Base-by-base conservation (phyloP, 305 asterid genomes). In the Fraxinus dipetala region DNA sequence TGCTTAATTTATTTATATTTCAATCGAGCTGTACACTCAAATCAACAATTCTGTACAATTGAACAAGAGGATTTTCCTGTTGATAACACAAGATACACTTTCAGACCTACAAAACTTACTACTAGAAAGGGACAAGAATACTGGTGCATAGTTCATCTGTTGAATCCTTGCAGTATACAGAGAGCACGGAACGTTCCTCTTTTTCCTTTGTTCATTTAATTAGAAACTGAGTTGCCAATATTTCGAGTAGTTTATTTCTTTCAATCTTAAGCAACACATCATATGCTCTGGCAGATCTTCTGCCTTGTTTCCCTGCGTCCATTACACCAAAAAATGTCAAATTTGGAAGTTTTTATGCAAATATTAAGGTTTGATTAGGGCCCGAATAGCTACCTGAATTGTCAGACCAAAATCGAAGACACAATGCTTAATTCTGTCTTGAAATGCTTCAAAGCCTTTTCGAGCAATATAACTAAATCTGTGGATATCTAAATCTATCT, bases 401-500 rank as follows among this genome's bases (percentile, higher is more conserved):
- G 98, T 94, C 76, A 94, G 91, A 80, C 98, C 99, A 26, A 95
- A 94, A 84, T 95, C 98, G 35, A 95, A 85, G 48, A 95, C 88
- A 80, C 94, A 94, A 78, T 89, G 82, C 87, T 94, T 95, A 89
- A 95, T 77, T 87, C 97, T 86, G 87, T 92, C 97, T 80, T 89
- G 94, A 82, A 95, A 93, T 81, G 97, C 86, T 84, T 94, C 97
- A 4, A 95, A 91, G 18, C 99, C 99, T 90, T 94, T 95, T 63
- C 99, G 88, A 22, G 99, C 93, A 61, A 95, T 90, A 91, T 88
- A 95, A 78, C 96, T 87, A 89, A 95, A 95, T 81, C 95, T 89
- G 89, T 95, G 99, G 82, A 93, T 87, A 78, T 95, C 95, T 90
- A 95, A 85, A 87, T 95, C 99, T 70, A 95, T 95, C 91, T 95